Base-by-base conservation (phyloP, 768 basidiomycete species). In the Phanerochaete sordida region DNA sequence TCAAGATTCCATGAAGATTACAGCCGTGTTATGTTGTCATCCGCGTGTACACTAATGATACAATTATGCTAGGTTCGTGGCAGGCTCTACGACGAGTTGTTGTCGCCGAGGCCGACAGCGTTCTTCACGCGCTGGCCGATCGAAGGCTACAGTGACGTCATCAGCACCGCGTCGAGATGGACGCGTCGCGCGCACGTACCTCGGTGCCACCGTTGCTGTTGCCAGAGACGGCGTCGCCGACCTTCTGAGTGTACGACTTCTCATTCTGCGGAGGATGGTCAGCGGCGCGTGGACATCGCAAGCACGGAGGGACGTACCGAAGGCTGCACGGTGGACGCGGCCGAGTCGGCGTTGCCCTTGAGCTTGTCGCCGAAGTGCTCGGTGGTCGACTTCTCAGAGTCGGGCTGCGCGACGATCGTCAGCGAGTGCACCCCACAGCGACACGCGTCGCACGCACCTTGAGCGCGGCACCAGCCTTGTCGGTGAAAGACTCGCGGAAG, bases 331-430 rank as follows among this genome's bases (percentile, higher is more conserved):
- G 68, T 56, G 44, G 70, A 70, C 9, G 65, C 70, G 45, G 63
- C 66, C 31, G 70, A 73, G 67, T 74, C 73, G 53, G 60, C 43
- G 50, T 67, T 72, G 58, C 73, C 72, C 64, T 70, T 69, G 66
- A 76, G 16, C 66, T 66, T 70, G 66, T 75, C 76, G 30, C 72
- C 72, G 56, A 73, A 37, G 61, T 77, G 73, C 72, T 75, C 72
- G 46, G 73, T 73, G 63, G 67, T 73, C 23, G 73, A 68, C 71
- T 75, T 75, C 69, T 74, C 64, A 45, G 73, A 73, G 64, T 74
- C 71, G 64, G 74, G 74, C 73, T 73, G 39, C 12, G 52, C 21
- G 27, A 46, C 16, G 11, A n/a, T 27, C 23, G 55, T 45, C 24
- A 48, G 27, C 31, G 24, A 39, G 21, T 47, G 43, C 54, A 28